phyloP scores from a whole-genome alignment of 169 alveolate species.

The Cryptosporidium canis region DNA sequence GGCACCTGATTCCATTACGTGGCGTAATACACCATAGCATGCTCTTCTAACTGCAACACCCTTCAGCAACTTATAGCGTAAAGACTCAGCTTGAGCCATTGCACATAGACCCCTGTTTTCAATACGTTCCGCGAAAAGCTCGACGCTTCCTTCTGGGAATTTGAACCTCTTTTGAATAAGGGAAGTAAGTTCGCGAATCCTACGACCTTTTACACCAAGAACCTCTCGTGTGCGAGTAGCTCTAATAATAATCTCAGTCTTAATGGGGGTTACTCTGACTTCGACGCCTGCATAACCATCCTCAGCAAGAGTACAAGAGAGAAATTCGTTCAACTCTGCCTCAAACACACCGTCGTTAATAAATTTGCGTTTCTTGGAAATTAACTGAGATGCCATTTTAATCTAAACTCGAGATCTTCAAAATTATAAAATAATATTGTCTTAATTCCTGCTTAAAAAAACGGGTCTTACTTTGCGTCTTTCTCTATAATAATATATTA shows the following conservation, averaged over 20 bases:
- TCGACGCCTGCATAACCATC: conserved; percentile 99
- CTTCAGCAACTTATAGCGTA: conserved; percentile 95
- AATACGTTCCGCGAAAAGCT: conserved; percentile 95
- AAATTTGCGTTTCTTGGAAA: conserved; percentile 94
- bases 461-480: not conserved
- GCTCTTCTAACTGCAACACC: conserved; percentile 99
- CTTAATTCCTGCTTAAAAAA: not conserved
- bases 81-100: conserved; percentile 99
- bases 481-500: not conserved
- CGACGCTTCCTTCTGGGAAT: conserved; percentile 94
- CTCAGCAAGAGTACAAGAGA: conserved; percentile 95
- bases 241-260: conserved; percentile 95
- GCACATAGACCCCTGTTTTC: conserved; percentile 97
- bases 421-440: not conserved
- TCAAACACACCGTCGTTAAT: conserved; percentile 99
- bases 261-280: conserved; percentile 92
- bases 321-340: conserved; percentile 98
- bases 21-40: conserved; percentile 96
- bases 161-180: conserved; percentile 98
- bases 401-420: conserved; percentile 9
- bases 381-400: conserved; percentile 73
- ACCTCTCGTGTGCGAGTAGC: conserved; percentile 98
- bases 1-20: conserved; percentile 98
- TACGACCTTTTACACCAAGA: conserved; percentile 96
- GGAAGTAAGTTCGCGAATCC: conserved; percentile 96